phyloP scores from a whole-genome alignment of 495 filamentous ascomycete species.

The Neurospora sp. region DNA sequence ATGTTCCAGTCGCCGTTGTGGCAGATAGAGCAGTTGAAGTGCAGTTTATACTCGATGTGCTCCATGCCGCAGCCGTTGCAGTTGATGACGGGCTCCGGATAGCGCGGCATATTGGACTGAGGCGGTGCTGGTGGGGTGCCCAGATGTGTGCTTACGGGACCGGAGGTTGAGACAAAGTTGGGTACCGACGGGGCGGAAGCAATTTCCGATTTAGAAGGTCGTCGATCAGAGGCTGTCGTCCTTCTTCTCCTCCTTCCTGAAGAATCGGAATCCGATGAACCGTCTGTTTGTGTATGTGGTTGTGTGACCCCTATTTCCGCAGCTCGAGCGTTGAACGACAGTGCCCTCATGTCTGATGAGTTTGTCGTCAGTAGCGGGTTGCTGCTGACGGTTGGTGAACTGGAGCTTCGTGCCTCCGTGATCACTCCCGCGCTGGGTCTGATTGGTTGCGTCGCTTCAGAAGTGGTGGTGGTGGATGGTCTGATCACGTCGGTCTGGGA shows the following conservation, averaged over 20 bases:
- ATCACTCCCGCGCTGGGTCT: constrained; percentile 27
- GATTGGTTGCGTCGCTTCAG: constrained; percentile 13
- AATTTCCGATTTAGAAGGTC: background rate
- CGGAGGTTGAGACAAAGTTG: constrained; percentile 7
- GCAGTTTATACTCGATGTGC: constrained; percentile 70
- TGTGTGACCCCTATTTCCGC: constrained; percentile 16
- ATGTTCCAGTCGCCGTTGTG: constrained; percentile 61
- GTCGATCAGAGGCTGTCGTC: background rate
- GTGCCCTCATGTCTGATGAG: constrained; percentile 4
- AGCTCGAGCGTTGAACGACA: constrained; percentile 17
- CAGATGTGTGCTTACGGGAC: constrained; percentile 8
- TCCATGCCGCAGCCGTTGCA: constrained; percentile 57
- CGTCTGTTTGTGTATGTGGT: background rate
- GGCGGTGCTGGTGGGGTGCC: constrained; percentile 6
- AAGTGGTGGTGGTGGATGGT: too few species aligned
- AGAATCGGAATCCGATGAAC: background rate
- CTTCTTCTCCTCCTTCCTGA: background rate
- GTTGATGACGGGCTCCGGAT: constrained; percentile 57
- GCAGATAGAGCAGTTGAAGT: constrained; percentile 67
- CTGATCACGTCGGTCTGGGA: too few species aligned
- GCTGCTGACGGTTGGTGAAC: constrained; percentile 16
- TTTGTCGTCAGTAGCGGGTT: constrained; percentile 1
- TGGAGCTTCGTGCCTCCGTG: constrained; percentile 33
- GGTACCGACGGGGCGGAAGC: constrained; percentile 5
- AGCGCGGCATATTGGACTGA: constrained; percentile 33